Percentiles rank a stretch among this genome's conserved stretches.
phyloP scores from a whole-genome alignment of 257 asterid species.

The Primulina tabacum region DNA sequence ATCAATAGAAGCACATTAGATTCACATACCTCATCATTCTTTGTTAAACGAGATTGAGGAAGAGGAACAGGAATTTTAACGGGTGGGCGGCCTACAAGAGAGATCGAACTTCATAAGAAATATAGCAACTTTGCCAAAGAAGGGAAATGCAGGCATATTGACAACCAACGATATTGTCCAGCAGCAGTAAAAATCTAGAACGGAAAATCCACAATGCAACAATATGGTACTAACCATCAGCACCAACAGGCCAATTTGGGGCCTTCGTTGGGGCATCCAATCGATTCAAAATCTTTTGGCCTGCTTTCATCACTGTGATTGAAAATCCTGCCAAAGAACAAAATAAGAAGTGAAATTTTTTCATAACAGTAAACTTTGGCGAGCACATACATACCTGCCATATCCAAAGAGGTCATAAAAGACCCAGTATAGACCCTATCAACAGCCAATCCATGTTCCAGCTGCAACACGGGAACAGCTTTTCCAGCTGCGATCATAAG shows the following conservation, averaged over 20 bases:
- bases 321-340: slow-evolving; percentile 67
- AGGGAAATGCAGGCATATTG: not conserved
- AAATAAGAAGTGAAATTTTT: slow-evolving; percentile 22
- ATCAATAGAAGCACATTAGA: slow-evolving; percentile 1
- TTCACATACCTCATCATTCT: slow-evolving; percentile 65
- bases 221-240: slow-evolving; percentile 60
- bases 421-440: slow-evolving; percentile 98
- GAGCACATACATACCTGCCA: slow-evolving; percentile 65
- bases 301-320: slow-evolving; percentile 87
- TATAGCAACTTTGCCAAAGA: slow-evolving; percentile 11
- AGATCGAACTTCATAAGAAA: slow-evolving; percentile 22
- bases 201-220: slow-evolving; percentile 9
- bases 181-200: slow-evolving; percentile 1
- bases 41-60: slow-evolving; percentile 59
- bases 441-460: slow-evolving; percentile 95
- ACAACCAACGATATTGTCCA: slow-evolving; percentile 11
- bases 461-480: slow-evolving; percentile 82
- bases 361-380: slow-evolving; percentile 11
- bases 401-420: slow-evolving; percentile 96
- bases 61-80: slow-evolving; percentile 95
- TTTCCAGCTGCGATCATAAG: slow-evolving; percentile 97
- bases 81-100: slow-evolving; percentile 79
- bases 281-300: slow-evolving; percentile 54
- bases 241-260: slow-evolving; percentile 95
- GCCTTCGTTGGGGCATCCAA: slow-evolving; percentile 97